Base-by-base conservation (phyloP, 2,329 filamentous ascomycete species). In the Aspergillus ruber region DNA sequence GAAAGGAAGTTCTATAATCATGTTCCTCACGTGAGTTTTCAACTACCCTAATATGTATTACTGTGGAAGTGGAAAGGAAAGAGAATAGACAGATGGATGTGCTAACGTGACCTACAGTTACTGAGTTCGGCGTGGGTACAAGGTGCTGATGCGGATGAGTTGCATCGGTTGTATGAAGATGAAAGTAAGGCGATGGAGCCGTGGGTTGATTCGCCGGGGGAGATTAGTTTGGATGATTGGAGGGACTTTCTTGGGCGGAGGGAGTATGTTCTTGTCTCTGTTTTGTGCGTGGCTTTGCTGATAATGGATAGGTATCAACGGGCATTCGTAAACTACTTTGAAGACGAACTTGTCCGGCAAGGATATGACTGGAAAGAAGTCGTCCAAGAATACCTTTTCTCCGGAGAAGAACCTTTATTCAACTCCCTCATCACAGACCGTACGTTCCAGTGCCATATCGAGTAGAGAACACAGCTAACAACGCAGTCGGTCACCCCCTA, bases 291-390 rank as follows among this genome's bases (percentile, higher is more conserved):
- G 27, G 23, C 36, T 21, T 17, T 43, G 38, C 38, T 52, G 32
- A 50, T 27, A 2, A 39, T 25, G 18, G 20, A 27, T 58, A 81
- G 75, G 52, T 96, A 94, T 62, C 89, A 98, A 68, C 81, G 91
- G 50, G 91, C 90, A 0, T 98, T 85, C 62, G 76, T 98, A 47
- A 90, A 98, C 65, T 97, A 93, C 65, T 97, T 95, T 63, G 93
- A 98, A 66, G 93, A 98, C 65, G 83, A 89, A 60, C 74, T 97
- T 25, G 90, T 88, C 3, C 73, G 74, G 15, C 80, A 84, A 58
- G 76, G 82, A 32, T 97, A 96, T 64, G 81, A 95, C 62, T 96
- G 93, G 88, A 87, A 85, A 62, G 74, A 77, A 45, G 81, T 95
- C 2, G 74, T 94, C 7, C 73, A 82, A 3, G 80, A 90, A 51